Conservation (phyloP, 306 rosid species). For the Oxytropis ochrocephala region DNA sequence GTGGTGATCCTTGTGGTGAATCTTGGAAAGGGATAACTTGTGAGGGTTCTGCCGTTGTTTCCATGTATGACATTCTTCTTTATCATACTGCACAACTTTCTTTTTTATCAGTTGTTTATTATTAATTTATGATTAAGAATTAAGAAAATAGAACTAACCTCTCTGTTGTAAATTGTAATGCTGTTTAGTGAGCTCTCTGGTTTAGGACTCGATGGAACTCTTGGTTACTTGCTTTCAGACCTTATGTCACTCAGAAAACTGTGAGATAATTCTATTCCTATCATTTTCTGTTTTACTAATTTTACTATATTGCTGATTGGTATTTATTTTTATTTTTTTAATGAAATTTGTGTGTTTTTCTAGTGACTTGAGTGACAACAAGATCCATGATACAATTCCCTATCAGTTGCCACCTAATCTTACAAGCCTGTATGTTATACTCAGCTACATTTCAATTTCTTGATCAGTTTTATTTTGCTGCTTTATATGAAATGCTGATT, state of each 20-base stretch:
- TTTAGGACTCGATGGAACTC: constrained; percentile 79
- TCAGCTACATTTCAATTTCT: not conserved
- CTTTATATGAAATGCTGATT: not conserved
- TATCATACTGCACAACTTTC: not conserved
- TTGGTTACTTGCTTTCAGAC: constrained; percentile 83
- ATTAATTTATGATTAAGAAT: not conserved
- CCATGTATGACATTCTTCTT: constrained; percentile 62
- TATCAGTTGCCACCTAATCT: constrained; percentile 94
- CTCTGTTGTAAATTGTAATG: constrained; percentile 7
- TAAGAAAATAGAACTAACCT: constrained; percentile 14
- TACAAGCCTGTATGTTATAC: constrained; percentile 90
- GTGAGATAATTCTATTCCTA: constrained; percentile 44
- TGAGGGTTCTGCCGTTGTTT: constrained; percentile 77
- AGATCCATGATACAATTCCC: constrained; percentile 70
- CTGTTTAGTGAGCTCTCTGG: constrained; percentile 65
- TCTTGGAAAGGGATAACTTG: constrained; percentile 93
- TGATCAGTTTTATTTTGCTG: constrained; percentile 1
- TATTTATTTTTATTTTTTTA: not conserved
- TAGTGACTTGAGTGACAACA: constrained; percentile 83
- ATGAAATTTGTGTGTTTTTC: not conserved
- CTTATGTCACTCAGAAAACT: constrained; percentile 63
- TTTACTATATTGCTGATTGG: not conserved
- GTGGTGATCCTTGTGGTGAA: constrained; percentile 86
- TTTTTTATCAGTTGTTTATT: not conserved
- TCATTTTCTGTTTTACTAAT: not conserved